Evolutionary conservation across 2,329 filamentous ascomycete species (phyloP), one percentile per base, ranked within the genome.

Genomic region (Botrytis cinerea): DNA sequence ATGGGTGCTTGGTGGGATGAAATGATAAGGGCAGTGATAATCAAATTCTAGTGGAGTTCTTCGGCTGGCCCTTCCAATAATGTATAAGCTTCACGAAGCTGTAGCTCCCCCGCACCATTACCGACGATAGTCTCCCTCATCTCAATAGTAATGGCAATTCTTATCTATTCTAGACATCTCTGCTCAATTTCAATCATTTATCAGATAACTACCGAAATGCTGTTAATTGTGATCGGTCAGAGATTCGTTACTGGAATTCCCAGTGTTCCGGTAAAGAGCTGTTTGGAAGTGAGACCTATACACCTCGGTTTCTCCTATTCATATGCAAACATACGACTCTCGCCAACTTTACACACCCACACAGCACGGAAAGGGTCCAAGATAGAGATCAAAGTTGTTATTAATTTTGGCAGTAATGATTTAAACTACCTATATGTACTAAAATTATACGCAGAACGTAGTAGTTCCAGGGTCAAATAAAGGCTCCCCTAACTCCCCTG

Each of bases 1-100:
- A 28, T 32, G 46, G 22, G 16, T 61, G 28, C 54, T 69, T 28
- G 32, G 38, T 69, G 40, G 40, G 71, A 64, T 54, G 22, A 72
- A 73, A 68, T 62, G 71, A 73, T 73, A 73, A 69, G 38, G 22
- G 20, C 35, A 25, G 35, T 46, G 45, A 51, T 12, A 48, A 22
- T 35, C 38, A 62, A 40, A 62, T 62, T 40, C 32, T n/a, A 38
- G 45, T 48, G 57, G 62, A 62, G 32, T 45, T 35, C n/a, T 66
- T 66, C 60, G 70, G 70, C 16, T 72, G 25, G 61, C 60, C 70
- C 61, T 72, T 72, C 70, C 70, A 66, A 72, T 28, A 57, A 22
- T 10, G 70, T 4, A 66, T 35, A 71, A 71, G 70, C 60, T 54
- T 64, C 18, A 45, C 25, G 43, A 54, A 46, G 43, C 62, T 54